These are phyloP conservation scores for Candida pseudoviswanathii DNA, from an alignment of 1,139 yeast species.

Conservation along the genomic window DNA sequence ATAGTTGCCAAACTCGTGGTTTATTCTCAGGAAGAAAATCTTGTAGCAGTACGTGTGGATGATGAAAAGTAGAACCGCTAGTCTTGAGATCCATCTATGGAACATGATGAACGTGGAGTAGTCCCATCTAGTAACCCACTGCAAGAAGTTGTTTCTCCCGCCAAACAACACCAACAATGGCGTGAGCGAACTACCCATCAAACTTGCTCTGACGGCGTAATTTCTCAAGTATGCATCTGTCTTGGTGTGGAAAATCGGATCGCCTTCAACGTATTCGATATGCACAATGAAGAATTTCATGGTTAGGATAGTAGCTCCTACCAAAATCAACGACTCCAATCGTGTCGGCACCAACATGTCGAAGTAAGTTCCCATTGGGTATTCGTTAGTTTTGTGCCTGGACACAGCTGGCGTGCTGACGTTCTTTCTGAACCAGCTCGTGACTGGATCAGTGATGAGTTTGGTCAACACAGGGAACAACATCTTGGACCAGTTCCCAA, in stretches of 20 bases:
- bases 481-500: constrained; percentile 42
- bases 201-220: constrained; percentile 37
- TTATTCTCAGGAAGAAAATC: constrained; percentile 13
- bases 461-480: constrained; percentile 29
- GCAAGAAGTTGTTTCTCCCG: constrained; percentile 45
- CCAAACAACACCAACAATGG: constrained; percentile 42
- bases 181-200: constrained; percentile 27
- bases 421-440: constrained; percentile 27
- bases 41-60: constrained; percentile 28
- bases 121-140: constrained; percentile 41
- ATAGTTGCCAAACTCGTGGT: constrained; percentile 15
- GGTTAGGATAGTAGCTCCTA: constrained; percentile 27
- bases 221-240: constrained; percentile 26
- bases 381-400: constrained; percentile 22
- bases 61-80: constrained; percentile 27
- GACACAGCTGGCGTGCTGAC: constrained; percentile 34
- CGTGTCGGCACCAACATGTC: constrained; percentile 27
- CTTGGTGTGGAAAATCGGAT: constrained; percentile 26
- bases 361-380: constrained; percentile 12
- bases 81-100: constrained; percentile 43
- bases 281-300: constrained; percentile 36
- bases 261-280: constrained; percentile 22
- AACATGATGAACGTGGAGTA: constrained; percentile 36
- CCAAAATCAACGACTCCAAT: constrained; percentile 31
- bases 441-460: constrained; percentile 26